Evolutionary conservation across 371 early-diverging fungal genomes (phyloP).

Genomic region (Apophysomyces sp.): DNA sequence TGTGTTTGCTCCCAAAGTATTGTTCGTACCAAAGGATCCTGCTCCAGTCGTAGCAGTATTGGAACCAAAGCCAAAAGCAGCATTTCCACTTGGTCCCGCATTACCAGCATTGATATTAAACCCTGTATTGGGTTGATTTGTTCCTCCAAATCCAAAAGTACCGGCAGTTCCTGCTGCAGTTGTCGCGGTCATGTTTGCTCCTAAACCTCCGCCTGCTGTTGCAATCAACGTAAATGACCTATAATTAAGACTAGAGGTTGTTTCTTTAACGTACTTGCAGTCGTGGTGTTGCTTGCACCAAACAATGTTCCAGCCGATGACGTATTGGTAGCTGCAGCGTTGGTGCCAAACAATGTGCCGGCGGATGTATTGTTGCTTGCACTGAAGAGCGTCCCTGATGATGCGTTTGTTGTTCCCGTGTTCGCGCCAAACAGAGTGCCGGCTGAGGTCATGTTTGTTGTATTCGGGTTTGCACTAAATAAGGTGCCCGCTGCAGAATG

Average conservation of each 20-base stretch:
- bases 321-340: neutral
- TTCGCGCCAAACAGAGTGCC: slow-evolving; percentile 14
- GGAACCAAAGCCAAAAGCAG: slow-evolving; percentile 3
- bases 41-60: neutral
- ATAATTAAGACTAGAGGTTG: neutral
- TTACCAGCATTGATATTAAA: neutral
- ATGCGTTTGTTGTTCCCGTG: slow-evolving; percentile 1
- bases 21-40: neutral
- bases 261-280: neutral
- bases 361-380: neutral
- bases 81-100: neutral
- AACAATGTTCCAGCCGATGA: slow-evolving; percentile 12
- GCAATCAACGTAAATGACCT: neutral
- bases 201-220: slow-evolving; percentile 6
- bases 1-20: neutral
- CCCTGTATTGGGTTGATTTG: neutral
- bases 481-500: slow-evolving; percentile 12
- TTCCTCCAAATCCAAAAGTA: slow-evolving; percentile 8
- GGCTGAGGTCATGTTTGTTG: neutral
- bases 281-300: slow-evolving; percentile 1
- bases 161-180: neutral
- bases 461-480: slow-evolving; percentile 4
- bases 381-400: slow-evolving; percentile 12
- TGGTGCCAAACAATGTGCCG: slow-evolving; percentile 6
- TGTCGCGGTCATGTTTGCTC: slow-evolving; percentile 7